Evolutionary conservation across 805 yeast genomes (phyloP), one percentile per base, ranked within the genome.

Genomic region (Candida manassasensis): DNA sequence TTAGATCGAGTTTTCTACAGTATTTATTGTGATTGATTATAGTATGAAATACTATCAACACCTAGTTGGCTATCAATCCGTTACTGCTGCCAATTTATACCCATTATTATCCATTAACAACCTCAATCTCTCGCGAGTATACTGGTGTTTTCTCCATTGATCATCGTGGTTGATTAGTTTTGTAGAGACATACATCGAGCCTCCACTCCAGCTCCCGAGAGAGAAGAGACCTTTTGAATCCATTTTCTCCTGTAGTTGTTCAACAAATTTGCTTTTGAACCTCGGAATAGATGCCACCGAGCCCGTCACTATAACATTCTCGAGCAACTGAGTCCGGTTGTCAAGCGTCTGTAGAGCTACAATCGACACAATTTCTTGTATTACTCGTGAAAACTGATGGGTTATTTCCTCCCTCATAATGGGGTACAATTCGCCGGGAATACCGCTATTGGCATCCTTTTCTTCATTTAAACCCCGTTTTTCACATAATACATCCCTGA

Each of bases 121-220:
- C 11, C 12, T 21, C 11, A 27, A 26, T 21, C 25, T 38, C 4
- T 34, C 37, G 21, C 28, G 48, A 1, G 57, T 47, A 3, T 53
- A 43, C 33, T 55, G 61, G 15, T 39, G 38, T 4, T 42, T 36
- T 27, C 49, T 52, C 40, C 57, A 42, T 6, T 37, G 36, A 11
- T 29, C 33, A 16, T 48, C 39, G n/a, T 40, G 37, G 16, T 52
- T 44, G 4, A 34, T 33, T 17, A 52, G 34, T 1, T 47, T 40
- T 3, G 52, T 44, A 3, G 60, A 45, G 19, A 45, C 47, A 35
- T 60, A 61, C 19, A 59, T 38, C 3, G 66, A 60, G 18, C 54
- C 48, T 3, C 63, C 63, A 6, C 48, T 40, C 66, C 66, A 61
- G 2, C 57, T 38, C 1, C 66, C 65, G 10, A 59, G 41, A 3